Base-by-base conservation (phyloP, 2,329 filamentous ascomycete species). In the Stachybotrys echinatus region DNA sequence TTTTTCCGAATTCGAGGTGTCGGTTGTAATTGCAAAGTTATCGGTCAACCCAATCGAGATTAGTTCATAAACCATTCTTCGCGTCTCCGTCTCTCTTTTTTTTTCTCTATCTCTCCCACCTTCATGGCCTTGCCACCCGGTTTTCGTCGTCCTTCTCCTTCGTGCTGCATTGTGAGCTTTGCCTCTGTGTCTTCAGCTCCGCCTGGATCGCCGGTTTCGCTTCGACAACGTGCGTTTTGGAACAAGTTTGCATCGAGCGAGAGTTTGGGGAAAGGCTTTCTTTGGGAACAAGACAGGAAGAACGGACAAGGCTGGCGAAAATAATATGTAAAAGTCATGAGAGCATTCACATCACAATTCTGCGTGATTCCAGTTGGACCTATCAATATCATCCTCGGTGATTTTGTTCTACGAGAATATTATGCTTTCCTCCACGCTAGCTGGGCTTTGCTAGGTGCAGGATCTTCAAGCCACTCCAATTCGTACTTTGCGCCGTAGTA, bases 1-100 rank as follows among this genome's bases (percentile, higher is more conserved):
- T 69, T 63, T 69, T 67, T 63, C 64, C 65, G 63, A 65, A 61
- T 65, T 70, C 70, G 68, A 73, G 70, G 73, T 73, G 71, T 77
- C 73, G 76, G 74, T 79, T 80, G 77, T 80, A 77, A 74, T 74
- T 76, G 69, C 74, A 74, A 75, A 74, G 68, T 73, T 73, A 74
- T 75, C 67, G 69, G 65, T 71, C 69, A 72, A 74, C 72, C 67
- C 69, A 77, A 77, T 76, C 77, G 76, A 79, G 76, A 70, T 74
- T 70, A 74, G 71, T 76, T 64, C 58, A 62, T 68, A 61, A 67
- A 64, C 56, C 58, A 59, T 63, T 53, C 61, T 57, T 50, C 59
- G 56, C 64, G 56, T 58, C 59, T 61, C 58, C 54, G 50, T 61
- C 55, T 59, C 56, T 56, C 59, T 50, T 54, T 53, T 53, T 54